Evolutionary conservation across 1,284 basidiomycete genomes (phyloP).

Genomic region (Tetrapyrgos nigripes): DNA sequence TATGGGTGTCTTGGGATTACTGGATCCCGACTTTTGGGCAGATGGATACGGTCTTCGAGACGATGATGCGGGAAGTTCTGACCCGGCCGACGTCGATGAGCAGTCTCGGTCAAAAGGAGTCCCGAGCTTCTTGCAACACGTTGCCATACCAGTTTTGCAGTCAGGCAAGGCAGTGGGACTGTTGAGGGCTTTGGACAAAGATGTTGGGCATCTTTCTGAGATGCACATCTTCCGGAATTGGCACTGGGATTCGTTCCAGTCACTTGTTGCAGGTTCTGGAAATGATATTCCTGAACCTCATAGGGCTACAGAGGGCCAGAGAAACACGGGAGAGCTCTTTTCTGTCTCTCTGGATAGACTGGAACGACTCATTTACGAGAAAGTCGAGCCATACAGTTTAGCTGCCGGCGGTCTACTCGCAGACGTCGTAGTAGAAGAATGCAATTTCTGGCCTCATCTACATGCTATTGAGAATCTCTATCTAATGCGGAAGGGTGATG

Average conservation of each 20-base stretch:
- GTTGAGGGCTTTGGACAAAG: slow-evolving; percentile 51
- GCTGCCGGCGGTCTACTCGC: slow-evolving; percentile 62
- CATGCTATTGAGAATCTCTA: slow-evolving; percentile 74
- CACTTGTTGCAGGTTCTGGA: slow-evolving; percentile 35
- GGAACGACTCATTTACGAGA: slow-evolving; percentile 66
- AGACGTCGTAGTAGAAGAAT: slow-evolving; percentile 70
- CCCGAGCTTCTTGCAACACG: slow-evolving; percentile 65
- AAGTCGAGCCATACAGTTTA: slow-evolving; percentile 65
- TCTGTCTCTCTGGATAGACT: slow-evolving; percentile 64
- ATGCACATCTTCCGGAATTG: slow-evolving; percentile 27
- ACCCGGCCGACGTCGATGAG: slow-evolving; percentile 29
- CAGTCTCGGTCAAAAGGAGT: slow-evolving; percentile 47
- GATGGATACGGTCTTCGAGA: slow-evolving; percentile 70
- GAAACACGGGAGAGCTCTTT: slow-evolving; percentile 31
- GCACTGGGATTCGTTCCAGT: slow-evolving; percentile 40
- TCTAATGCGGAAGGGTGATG: slow-evolving; percentile 75
- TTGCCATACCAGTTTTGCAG: slow-evolving; percentile 64
- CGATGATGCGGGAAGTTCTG: slow-evolving; percentile 28
- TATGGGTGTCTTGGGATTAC: slow-evolving; percentile 46
- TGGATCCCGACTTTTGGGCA: slow-evolving; percentile 83
- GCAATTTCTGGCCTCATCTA: slow-evolving; percentile 75
- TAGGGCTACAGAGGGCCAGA: not conserved
- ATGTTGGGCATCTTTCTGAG: slow-evolving; percentile 21
- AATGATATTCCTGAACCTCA: slow-evolving; percentile 20
- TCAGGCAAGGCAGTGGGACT: slow-evolving; percentile 85